A percentile compares a stretch with the other conserved stretches of the same genome.
phyloP scores from a whole-genome alignment of 805 yeast species.

The Saturnispora hagleri region DNA sequence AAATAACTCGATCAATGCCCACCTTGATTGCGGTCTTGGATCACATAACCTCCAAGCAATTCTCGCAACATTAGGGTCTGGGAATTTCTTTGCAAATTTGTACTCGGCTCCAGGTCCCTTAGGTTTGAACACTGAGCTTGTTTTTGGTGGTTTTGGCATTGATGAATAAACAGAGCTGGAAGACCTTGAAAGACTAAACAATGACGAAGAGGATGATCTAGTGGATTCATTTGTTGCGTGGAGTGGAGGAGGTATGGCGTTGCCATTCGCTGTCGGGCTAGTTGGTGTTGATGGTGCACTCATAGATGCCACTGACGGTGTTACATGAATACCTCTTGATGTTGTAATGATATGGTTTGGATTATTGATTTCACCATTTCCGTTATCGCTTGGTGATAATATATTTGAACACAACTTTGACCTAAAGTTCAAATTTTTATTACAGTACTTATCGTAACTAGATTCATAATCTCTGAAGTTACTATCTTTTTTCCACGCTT shows the following conservation, averaged over 20 bases:
- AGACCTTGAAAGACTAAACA: slow-evolving; percentile 6
- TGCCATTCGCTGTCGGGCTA: background rate
- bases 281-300: background rate
- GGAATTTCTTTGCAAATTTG: slow-evolving; percentile 58
- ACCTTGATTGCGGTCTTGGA: slow-evolving; percentile 48
- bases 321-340: background rate
- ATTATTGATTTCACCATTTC: background rate
- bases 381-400: background rate
- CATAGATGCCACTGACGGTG: background rate
- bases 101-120: slow-evolving; percentile 68
- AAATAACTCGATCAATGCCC: slow-evolving; percentile 48
- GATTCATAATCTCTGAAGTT: slow-evolving; percentile 49
- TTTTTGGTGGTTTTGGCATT: background rate
- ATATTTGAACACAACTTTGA: slow-evolving; percentile 5
- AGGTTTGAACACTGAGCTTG: background rate
- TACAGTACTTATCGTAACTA: slow-evolving; percentile 30
- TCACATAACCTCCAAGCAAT: slow-evolving; percentile 75
- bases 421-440: slow-evolving; percentile 33
- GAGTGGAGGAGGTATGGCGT: background rate
- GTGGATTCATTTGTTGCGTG: background rate
- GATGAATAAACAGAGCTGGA: slow-evolving; percentile 5
- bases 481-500: slow-evolving; percentile 35
- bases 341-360: background rate
- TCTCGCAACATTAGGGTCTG: slow-evolving; percentile 52
- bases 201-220: slow-evolving; percentile 1